A percentile compares a stretch with the other conserved stretches of the same genome.
Evolutionary conservation across 805 yeast species (phyloP).

Genomic region (Jamesozyma lodderae): DNA sequence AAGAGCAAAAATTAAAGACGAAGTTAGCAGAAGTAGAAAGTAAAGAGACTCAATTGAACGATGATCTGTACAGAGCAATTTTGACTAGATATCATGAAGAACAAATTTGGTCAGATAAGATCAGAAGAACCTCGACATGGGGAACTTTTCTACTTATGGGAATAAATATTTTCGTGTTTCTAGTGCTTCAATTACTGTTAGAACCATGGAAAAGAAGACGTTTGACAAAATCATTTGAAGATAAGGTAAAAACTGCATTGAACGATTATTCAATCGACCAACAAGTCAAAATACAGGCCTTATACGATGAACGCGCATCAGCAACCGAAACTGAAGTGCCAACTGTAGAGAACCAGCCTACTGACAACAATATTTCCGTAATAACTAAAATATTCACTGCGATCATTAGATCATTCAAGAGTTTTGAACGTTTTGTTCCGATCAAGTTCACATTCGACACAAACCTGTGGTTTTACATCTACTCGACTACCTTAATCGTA

Average conservation of each 20-base stretch:
- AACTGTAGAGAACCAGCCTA: no score
- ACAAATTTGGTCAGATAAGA: conserved; percentile 96
- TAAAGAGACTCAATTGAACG: conserved; percentile 59
- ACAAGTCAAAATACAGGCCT: not conserved
- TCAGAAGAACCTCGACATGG: conserved; percentile 90
- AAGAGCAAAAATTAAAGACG: conserved; percentile 44
- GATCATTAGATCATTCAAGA: no score
- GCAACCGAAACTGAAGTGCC: no score
- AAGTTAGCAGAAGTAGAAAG: conserved; percentile 47
- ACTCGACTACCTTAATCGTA: no score
- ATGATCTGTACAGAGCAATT: conserved; percentile 63
- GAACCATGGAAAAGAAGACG: conserved; percentile 92
- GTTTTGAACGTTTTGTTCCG: no score
- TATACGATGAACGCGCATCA: not conserved
- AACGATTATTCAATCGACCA: conserved; percentile 24
- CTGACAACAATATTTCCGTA: no score
- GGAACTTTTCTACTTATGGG: conserved; percentile 91
- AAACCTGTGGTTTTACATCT: no score
- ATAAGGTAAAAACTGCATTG: conserved; percentile 53
- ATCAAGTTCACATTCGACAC: no score
- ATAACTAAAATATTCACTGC: no score
- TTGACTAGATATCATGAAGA: conserved; percentile 90
- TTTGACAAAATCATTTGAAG: conserved; percentile 75
- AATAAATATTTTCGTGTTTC: conserved; percentile 65
- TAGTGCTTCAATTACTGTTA: conserved; percentile 73